Percentiles rank a stretch among this genome's conserved stretches.
Conservation (phyloP, 495 filamentous ascomycete species). For the Neurospora tetraspora region DNA sequence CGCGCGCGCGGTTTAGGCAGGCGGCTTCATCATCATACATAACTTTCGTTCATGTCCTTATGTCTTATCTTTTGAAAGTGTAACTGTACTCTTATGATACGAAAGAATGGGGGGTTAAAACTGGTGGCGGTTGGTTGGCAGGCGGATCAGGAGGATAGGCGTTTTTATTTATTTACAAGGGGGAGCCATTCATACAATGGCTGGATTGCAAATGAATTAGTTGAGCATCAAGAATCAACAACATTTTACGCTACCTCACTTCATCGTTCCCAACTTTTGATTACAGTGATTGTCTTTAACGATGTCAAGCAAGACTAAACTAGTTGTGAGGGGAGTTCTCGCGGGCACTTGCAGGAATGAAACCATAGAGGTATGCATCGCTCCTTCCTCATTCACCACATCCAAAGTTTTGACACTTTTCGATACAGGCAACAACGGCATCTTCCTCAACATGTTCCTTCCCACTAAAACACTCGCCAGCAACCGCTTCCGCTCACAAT, state of each 20-base stretch:
- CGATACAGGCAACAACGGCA: not conserved
- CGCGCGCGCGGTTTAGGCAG: not conserved
- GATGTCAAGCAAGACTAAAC: not conserved
- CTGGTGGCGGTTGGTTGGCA: not conserved
- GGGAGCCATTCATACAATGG: not conserved
- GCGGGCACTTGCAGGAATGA: not conserved
- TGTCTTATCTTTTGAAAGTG: not conserved
- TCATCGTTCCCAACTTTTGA: not conserved
- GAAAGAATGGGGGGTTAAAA: not conserved
- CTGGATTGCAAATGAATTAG: not conserved
- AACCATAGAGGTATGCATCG: not conserved
- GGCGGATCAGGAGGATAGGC: not conserved
- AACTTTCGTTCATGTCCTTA: not conserved
- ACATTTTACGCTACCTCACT: not conserved
- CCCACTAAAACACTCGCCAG: not conserved
- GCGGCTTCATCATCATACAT: not conserved
- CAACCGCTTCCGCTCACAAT: not conserved
- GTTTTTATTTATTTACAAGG: not conserved
- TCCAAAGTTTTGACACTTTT: not conserved
- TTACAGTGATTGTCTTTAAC: not conserved
- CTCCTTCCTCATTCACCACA: not conserved
- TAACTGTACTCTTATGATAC: not conserved
- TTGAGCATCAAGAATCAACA: not conserved
- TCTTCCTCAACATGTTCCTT: not conserved
- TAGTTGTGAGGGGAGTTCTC: no score